These are phyloP conservation scores for Microdochium paspali DNA, from an alignment of 2,329 filamentous ascomycete species.

Conservation along the genomic window DNA sequence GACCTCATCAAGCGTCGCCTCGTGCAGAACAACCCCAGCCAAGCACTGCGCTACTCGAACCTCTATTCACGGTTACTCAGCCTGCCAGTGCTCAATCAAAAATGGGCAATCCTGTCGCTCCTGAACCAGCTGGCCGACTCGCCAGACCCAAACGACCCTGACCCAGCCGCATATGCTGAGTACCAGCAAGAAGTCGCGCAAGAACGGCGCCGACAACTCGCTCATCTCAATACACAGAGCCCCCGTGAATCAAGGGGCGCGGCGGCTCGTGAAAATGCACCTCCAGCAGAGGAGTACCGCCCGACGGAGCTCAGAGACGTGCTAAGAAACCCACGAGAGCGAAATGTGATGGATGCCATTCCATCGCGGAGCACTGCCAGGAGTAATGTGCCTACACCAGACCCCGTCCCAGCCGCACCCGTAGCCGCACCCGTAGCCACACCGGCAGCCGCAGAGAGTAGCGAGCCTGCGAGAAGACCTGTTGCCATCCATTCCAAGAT, in stretches of 20 bases:
- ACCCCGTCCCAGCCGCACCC: constrained; percentile 2
- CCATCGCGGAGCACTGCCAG: neutral
- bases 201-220: constrained; percentile 6
- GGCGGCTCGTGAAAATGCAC: constrained; percentile 6
- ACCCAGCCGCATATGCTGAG: constrained; percentile 19
- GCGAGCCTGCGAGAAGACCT: constrained; percentile 27
- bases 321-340: constrained; percentile 3
- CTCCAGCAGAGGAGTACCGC: constrained; percentile 10
- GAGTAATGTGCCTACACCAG: neutral
- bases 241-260: constrained; percentile 12
- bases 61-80: constrained; percentile 82
- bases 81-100: constrained; percentile 87
- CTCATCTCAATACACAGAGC: constrained; percentile 1
- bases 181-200: constrained; percentile 17
- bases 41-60: constrained; percentile 80
- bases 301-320: constrained; percentile 19
- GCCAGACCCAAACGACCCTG: constrained; percentile 42
- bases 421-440: too few species aligned
- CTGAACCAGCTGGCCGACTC: constrained; percentile 75
- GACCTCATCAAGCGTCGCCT: constrained; percentile 87
- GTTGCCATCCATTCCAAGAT: constrained; percentile 48
- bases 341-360: neutral
- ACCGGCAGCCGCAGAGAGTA: too few species aligned
- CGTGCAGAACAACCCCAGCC: constrained; percentile 65
- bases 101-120: constrained; percentile 94